Evolutionary conservation across 805 yeast genomes (phyloP).

Genomic region (Candida odintsovae): DNA sequence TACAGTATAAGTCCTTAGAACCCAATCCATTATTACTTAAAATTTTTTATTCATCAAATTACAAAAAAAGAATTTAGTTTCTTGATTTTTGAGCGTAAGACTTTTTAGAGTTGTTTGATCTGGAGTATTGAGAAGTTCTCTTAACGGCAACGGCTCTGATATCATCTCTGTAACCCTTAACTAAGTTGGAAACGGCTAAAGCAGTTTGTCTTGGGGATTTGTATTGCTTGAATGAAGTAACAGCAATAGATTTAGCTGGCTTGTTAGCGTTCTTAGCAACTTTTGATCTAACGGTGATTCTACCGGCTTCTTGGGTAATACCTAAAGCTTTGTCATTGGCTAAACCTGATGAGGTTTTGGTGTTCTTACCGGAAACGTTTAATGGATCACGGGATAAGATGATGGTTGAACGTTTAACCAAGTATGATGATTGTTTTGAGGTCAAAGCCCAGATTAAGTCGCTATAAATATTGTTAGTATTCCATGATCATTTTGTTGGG

Average conservation of each 20-base stretch:
- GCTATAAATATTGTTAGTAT: conserved; percentile 24
- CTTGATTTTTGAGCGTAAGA: conserved; percentile 24
- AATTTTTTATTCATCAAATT: conserved; percentile 7
- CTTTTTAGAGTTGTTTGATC: conserved; percentile 32
- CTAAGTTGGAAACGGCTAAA: conserved; percentile 38
- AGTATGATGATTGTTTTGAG: conserved; percentile 40
- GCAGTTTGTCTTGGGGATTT: conserved; percentile 38
- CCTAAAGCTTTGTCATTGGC: conserved; percentile 45
- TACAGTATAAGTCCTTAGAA: not conserved
- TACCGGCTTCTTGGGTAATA: conserved; percentile 33
- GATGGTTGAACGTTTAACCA: conserved; percentile 41
- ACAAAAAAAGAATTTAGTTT: conserved; percentile 9
- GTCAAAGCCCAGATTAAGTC: conserved; percentile 49
- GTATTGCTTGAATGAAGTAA: conserved; percentile 35
- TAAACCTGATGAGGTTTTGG: conserved; percentile 42
- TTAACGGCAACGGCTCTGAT: conserved; percentile 42
- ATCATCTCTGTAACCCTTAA: conserved; percentile 44
- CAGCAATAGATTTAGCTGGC: conserved; percentile 36
- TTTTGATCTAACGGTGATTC: conserved; percentile 38
- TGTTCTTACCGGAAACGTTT: conserved; percentile 41
- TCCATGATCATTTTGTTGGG: not conserved
- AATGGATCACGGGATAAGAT: conserved; percentile 45
- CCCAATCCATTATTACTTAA: not conserved
- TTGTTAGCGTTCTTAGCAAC: conserved; percentile 39
- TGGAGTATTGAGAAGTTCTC: conserved; percentile 40